phyloP scores from a whole-genome alignment of 192 early-diverging fungal genomes.

The Cladochytrium replicatum region DNA sequence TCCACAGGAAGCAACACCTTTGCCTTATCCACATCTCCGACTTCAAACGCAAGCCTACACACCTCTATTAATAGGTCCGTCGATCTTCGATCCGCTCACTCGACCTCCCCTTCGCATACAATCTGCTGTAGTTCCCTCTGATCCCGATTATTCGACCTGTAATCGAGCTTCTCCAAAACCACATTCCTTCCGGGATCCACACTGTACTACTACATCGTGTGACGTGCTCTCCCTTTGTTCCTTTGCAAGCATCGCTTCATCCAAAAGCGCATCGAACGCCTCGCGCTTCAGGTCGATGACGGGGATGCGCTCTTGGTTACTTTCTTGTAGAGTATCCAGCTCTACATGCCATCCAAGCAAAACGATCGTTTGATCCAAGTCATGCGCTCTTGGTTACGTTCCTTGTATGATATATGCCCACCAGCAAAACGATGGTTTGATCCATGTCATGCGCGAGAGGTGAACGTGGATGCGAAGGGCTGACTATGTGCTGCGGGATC shows the following conservation, averaged over 20 bases:
- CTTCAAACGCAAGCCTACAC: background rate
- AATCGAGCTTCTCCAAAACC: background rate
- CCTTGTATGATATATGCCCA: too few species aligned
- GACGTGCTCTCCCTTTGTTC: background rate
- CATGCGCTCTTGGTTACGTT: too few species aligned
- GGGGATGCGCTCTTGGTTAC: constrained; percentile 6
- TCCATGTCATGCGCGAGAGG: constrained; percentile 9
- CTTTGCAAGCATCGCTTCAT: background rate
- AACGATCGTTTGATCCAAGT: too few species aligned
- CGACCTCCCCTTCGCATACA: constrained; percentile 7
- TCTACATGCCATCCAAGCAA: constrained; percentile 17
- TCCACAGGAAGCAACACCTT: constrained; percentile 5
- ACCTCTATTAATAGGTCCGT: constrained; percentile 1
- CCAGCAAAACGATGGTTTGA: constrained; percentile 16
- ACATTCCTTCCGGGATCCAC: constrained; percentile 17
- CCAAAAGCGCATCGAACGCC: background rate
- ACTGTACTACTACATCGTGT: constrained; percentile 8
- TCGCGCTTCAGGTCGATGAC: constrained; percentile 3
- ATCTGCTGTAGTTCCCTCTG: constrained; percentile 1
- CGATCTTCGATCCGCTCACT: constrained; percentile 5
- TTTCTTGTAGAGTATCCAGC: constrained; percentile 3
- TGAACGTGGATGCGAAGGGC: constrained; percentile 3
- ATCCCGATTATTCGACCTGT: constrained; percentile 6
- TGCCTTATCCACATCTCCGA: background rate
- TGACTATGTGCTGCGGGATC: background rate